A percentile compares a stretch with the other conserved stretches of the same genome.
These are phyloP conservation scores for Debaryomyces maramus DNA, from an alignment of 805 yeast genomes.

Conservation along the genomic window DNA sequence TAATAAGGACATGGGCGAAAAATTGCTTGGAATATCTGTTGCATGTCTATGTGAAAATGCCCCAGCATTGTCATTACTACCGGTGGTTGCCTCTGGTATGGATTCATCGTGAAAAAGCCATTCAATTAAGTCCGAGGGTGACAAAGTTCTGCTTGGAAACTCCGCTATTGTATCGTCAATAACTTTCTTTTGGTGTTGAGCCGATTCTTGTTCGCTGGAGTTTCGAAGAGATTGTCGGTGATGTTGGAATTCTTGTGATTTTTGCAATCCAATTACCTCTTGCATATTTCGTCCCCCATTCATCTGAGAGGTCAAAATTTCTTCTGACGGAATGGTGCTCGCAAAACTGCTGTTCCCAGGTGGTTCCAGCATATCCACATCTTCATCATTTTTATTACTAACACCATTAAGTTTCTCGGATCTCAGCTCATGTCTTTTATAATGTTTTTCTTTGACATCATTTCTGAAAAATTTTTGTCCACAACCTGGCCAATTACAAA, in stretches of 20 bases:
- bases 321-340: neutral
- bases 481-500: constrained; percentile 21
- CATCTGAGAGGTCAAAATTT: neutral
- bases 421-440: constrained; percentile 14
- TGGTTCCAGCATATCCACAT: no score
- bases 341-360: no score
- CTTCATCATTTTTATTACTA: no score
- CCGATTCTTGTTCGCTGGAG: neutral
- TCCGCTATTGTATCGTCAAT: neutral
- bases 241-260: neutral
- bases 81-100: neutral
- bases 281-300: neutral
- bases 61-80: neutral
- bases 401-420: no score
- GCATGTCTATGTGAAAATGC: constrained; percentile 4
- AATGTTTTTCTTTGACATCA: constrained; percentile 24
- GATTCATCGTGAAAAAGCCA: constrained; percentile 29
- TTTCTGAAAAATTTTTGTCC: constrained; percentile 16
- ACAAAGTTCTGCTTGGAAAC: constrained; percentile 11
- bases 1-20: constrained; percentile 18
- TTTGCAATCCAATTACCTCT: neutral
- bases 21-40: constrained; percentile 11
- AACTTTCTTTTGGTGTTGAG: neutral
- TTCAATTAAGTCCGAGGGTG: constrained; percentile 31
- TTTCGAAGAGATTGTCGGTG: no score